These are phyloP conservation scores for Aspergillus leporis DNA, from an alignment of 495 filamentous ascomycete genomes.

Conservation along the genomic window DNA sequence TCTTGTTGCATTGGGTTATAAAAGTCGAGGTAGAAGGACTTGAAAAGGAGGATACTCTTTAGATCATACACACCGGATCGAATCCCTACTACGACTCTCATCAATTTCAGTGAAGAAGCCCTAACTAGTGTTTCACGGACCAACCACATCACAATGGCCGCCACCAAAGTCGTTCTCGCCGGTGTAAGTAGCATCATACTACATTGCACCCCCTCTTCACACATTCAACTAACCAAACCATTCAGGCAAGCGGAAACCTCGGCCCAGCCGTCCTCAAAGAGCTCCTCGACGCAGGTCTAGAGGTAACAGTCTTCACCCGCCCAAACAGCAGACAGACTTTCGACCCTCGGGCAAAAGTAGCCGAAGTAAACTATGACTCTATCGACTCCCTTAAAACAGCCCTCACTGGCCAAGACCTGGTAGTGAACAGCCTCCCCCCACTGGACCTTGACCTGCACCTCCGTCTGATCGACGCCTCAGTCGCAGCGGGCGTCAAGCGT, in stretches of 20 bases:
- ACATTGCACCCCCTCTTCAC: neutral
- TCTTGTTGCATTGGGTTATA: too few species aligned
- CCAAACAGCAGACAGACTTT: conserved; percentile 34
- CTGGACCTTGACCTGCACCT: conserved; percentile 39
- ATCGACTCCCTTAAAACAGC: conserved; percentile 45
- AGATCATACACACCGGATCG: too few species aligned
- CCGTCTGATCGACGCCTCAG: conserved; percentile 58
- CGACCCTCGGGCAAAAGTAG: conserved; percentile 41
- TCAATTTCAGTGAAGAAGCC: too few species aligned
- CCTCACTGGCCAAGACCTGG: conserved; percentile 39
- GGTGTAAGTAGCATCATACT: conserved; percentile 10
- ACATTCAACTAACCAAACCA: neutral
- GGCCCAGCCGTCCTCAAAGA: conserved; percentile 56
- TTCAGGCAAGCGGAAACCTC: conserved; percentile 58
- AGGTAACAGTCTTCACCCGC: conserved; percentile 60
- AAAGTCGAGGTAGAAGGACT: neutral
- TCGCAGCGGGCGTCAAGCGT: conserved; percentile 58
- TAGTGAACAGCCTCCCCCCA: conserved; percentile 37
- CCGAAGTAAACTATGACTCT: conserved; percentile 57
- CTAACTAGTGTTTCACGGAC: neutral
- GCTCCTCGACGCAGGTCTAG: conserved; percentile 55
- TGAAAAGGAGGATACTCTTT: too few species aligned
- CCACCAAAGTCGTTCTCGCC: conserved; percentile 8
- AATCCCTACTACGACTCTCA: too few species aligned
- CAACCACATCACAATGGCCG: neutral